A percentile compares a stretch with the other conserved stretches of the same genome.
These are phyloP conservation scores for Fraxinus greggii DNA, from an alignment of 305 asterid species.

Conservation along the genomic window DNA sequence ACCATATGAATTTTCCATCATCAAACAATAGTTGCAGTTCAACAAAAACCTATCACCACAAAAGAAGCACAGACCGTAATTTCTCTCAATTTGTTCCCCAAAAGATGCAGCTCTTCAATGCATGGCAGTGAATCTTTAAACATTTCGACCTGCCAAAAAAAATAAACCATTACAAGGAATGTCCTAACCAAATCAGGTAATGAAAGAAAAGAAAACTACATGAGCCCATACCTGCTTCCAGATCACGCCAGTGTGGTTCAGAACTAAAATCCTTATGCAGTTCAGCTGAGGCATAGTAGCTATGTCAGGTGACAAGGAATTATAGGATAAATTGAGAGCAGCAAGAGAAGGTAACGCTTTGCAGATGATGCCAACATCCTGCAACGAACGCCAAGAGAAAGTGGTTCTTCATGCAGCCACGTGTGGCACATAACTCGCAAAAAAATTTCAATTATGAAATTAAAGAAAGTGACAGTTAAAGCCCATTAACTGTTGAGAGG, in stretches of 20 bases:
- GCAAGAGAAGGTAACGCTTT: slow-evolving; percentile 67
- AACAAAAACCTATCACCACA: slow-evolving; percentile 14
- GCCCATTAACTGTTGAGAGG: slow-evolving; percentile 8
- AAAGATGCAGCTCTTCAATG: slow-evolving; percentile 85
- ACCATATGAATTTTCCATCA: neutral
- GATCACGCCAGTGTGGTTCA: slow-evolving; percentile 72
- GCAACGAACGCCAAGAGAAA: slow-evolving; percentile 21
- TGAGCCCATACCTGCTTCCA: slow-evolving; percentile 70
- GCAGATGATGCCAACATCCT: slow-evolving; percentile 78
- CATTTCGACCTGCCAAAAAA: slow-evolving; percentile 62
- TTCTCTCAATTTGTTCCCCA: slow-evolving; percentile 67
- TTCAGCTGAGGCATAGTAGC: slow-evolving; percentile 51
- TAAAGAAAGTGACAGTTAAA: slow-evolving; percentile 14
- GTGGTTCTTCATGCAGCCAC: slow-evolving; percentile 1
- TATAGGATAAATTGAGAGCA: slow-evolving; percentile 69
- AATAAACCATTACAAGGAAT: slow-evolving; percentile 20
- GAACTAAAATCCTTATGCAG: slow-evolving; percentile 59
- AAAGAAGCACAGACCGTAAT: slow-evolving; percentile 50
- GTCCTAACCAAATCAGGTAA: slow-evolving; percentile 9
- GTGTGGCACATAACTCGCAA: neutral
- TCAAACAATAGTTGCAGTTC: slow-evolving; percentile 2
- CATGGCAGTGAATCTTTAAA: slow-evolving; percentile 67
- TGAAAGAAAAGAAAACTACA: slow-evolving; percentile 12
- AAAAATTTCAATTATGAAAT: neutral
- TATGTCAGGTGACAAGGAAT: slow-evolving; percentile 54